Percentiles rank a stretch among this genome's conserved stretches.
These are phyloP conservation scores for Septoria petroselini DNA, from an alignment of 2,329 filamentous ascomycete species.

Conservation along the genomic window DNA sequence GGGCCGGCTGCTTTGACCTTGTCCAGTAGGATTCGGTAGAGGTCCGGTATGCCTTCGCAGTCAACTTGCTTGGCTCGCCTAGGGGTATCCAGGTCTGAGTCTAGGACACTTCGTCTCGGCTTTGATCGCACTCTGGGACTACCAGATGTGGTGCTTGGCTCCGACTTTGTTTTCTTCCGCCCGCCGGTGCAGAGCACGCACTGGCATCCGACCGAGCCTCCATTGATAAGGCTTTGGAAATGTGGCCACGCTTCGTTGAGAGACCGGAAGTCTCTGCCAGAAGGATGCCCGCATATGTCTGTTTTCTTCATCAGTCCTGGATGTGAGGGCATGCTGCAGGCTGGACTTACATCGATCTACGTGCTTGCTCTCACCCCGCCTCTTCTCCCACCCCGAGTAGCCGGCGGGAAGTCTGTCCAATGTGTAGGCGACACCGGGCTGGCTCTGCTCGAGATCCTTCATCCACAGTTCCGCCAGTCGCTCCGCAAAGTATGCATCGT, in stretches of 20 bases:
- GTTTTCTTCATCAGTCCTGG: neutral
- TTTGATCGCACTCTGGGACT: conserved; percentile 21
- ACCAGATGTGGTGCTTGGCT: conserved; percentile 16
- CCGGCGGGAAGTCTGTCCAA: neutral
- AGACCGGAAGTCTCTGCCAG: conserved; percentile 51
- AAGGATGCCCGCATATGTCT: conserved; percentile 56
- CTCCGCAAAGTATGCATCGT: conserved; percentile 32
- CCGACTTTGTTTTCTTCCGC: conserved; percentile 15
- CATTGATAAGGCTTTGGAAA: conserved; percentile 55
- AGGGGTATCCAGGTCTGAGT: conserved; percentile 17
- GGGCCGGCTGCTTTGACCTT: conserved; percentile 43
- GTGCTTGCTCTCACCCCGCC: conserved; percentile 30
- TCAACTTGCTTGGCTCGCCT: conserved; percentile 38
- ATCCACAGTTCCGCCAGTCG: conserved; percentile 28
- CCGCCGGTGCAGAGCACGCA: conserved; percentile 49
- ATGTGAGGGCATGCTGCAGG: neutral
- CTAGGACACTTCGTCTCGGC: too few relatives aligned
- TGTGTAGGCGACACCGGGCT: neutral
- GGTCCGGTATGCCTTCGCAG: conserved; percentile 54
- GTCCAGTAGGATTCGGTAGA: conserved; percentile 51
- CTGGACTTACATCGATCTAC: conserved; percentile 47
- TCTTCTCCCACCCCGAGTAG: conserved; percentile 45
- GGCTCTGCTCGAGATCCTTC: neutral
- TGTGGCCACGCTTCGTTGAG: conserved; percentile 55
- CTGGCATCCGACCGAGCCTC: conserved; percentile 44